Conservation (phyloP, 192 early-diverging fungal species). For the Phycomyces nitens region DNA sequence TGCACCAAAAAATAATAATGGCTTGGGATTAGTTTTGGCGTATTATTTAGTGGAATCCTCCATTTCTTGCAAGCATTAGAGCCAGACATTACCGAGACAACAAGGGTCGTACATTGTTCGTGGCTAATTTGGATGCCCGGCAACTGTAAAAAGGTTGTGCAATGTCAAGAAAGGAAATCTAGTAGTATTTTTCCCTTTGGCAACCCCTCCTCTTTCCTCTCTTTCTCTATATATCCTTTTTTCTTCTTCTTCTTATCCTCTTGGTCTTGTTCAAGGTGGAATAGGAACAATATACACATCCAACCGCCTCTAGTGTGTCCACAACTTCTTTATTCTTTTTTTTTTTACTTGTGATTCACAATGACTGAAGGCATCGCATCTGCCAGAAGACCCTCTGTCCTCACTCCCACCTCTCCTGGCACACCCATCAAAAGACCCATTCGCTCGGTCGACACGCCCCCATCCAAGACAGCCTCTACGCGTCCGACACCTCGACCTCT, state of each 20-base stretch:
- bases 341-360: background rate
- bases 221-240: background rate
- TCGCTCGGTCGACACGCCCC: background rate
- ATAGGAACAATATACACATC: too few relatives aligned
- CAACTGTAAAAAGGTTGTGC: background rate
- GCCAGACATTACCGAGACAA: too few relatives aligned
- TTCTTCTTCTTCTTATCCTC: background rate
- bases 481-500: background rate
- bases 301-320: too few relatives aligned
- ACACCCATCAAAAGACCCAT: background rate
- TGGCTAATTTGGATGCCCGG: background rate
- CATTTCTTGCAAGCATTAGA: too few relatives aligned
- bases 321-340: background rate
- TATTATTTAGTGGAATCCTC: too few relatives aligned
- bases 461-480: background rate
- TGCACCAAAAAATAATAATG: too few relatives aligned
- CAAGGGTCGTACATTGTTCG: too few relatives aligned
- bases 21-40: too few relatives aligned
- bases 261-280: background rate
- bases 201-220: background rate
- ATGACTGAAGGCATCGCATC: slow-evolving; percentile 2
- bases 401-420: background rate
- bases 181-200: background rate
- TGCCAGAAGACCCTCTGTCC: background rate
- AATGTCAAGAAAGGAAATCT: background rate